Conservation (phyloP, 2,329 filamentous ascomycete genomes). For the Beauveria asiatica region DNA sequence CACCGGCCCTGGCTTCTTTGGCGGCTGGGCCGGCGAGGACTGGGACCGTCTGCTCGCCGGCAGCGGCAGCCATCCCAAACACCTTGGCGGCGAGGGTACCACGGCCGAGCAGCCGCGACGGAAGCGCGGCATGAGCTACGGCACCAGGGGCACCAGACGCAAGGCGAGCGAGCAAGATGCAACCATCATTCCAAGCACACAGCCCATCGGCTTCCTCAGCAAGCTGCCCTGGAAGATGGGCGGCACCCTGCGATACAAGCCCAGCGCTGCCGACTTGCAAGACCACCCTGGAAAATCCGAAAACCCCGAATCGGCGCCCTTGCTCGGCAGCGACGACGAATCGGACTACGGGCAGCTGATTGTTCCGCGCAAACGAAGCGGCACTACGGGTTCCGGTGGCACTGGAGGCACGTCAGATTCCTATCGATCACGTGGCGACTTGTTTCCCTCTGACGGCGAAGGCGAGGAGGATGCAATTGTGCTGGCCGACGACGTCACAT, state of each 20-base stretch:
- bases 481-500: constrained; percentile 84
- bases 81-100: constrained; percentile 24
- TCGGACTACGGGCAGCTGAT: constrained; percentile 22
- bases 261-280: constrained; percentile 81
- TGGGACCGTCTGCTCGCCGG: constrained; percentile 75
- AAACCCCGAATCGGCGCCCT: constrained; percentile 56
- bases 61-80: constrained; percentile 41
- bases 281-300: constrained; percentile 62
- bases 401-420: constrained; percentile 82
- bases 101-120: constrained; percentile 55
- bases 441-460: constrained; percentile 79
- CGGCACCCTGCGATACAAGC: constrained; percentile 75
- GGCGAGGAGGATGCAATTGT: constrained; percentile 92
- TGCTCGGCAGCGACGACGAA: constrained; percentile 41
- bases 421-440: constrained; percentile 75
- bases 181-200: constrained; percentile 82
- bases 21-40: constrained; percentile 71
- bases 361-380: constrained; percentile 53
- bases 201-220: constrained; percentile 76
- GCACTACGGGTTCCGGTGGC: constrained; percentile 68
- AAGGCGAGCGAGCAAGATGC: constrained; percentile 58
- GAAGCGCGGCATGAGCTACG: constrained; percentile 85
- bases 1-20: constrained; percentile 50
- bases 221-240: constrained; percentile 79
- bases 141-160: constrained; percentile 51